Conservation (phyloP, 1,284 basidiomycete genomes). For the Puccinia hordei region DNA sequence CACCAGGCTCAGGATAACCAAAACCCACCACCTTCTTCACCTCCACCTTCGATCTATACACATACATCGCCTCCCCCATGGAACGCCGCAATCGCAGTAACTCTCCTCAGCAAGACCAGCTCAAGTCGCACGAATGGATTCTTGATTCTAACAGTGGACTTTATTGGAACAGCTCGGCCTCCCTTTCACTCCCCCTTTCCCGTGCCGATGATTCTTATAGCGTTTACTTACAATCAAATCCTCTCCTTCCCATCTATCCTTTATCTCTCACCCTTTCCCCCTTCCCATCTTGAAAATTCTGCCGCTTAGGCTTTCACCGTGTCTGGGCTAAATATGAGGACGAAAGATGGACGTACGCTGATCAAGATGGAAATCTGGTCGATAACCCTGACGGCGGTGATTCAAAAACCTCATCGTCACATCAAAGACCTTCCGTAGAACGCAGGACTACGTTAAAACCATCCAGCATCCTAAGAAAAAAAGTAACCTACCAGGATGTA, state of each 20-base stretch:
- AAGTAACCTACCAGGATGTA: slow-evolving; percentile 15
- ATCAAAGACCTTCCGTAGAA: background rate
- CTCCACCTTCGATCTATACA: too few species aligned
- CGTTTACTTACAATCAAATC: slow-evolving; percentile 30
- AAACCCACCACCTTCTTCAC: too few species aligned
- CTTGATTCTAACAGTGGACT: too few species aligned
- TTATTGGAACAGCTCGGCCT: slow-evolving; percentile 51
- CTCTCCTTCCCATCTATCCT: background rate
- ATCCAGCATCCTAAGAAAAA: background rate
- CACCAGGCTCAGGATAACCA: too few species aligned
- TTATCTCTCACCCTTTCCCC: background rate
- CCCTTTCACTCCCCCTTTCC: slow-evolving; percentile 12
- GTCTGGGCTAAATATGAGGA: slow-evolving; percentile 45
- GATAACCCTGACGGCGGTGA: background rate
- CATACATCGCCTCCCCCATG: too few species aligned
- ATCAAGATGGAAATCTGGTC: slow-evolving; percentile 38
- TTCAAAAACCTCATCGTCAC: background rate
- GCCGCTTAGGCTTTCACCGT: slow-evolving; percentile 18
- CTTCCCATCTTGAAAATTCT: background rate
- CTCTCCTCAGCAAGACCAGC: too few species aligned
- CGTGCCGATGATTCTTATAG: background rate
- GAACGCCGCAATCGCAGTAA: too few species aligned
- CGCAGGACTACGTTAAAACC: background rate
- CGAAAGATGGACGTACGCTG: slow-evolving; percentile 34
- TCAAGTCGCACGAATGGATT: too few species aligned